Conservation (phyloP, 768 basidiomycete species). For the Cystobasidiopsis lactophilus region DNA sequence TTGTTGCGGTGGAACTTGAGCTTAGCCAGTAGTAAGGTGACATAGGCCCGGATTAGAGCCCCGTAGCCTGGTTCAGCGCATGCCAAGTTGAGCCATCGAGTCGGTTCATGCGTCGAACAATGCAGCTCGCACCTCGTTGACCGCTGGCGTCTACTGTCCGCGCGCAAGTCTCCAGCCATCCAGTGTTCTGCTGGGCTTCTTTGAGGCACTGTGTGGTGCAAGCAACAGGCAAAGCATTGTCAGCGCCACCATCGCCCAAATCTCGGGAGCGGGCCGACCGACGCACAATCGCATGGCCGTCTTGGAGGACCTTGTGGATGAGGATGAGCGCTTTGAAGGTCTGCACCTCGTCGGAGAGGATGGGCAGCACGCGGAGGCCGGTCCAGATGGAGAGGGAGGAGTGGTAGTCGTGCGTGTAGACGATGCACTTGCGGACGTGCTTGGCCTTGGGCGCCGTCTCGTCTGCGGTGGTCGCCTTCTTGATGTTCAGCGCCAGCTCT, state of each 20-base stretch:
- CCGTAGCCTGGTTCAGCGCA: conserved; percentile 46
- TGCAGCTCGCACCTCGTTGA: conserved; percentile 37
- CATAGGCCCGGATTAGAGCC: conserved; percentile 79
- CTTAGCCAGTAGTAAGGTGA: conserved; percentile 84
- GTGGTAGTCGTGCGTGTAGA: conserved; percentile 99
- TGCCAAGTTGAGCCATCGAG: background rate
- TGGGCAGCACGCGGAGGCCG: conserved; percentile 84
- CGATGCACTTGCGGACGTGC: conserved; percentile 94
- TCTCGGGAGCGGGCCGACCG: background rate
- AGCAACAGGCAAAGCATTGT: no score
- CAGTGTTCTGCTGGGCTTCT: conserved; percentile 87
- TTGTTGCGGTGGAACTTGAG: conserved; percentile 84
- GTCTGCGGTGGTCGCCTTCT: conserved; percentile 89
- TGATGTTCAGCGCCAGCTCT: conserved; percentile 82
- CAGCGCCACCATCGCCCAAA: background rate
- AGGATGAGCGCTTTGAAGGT: conserved; percentile 96
- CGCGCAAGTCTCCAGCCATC: conserved; percentile 94
- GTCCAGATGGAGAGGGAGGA: conserved; percentile 97
- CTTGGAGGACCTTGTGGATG: conserved; percentile 92
- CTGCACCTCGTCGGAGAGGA: conserved; percentile 87
- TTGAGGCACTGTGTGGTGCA: conserved; percentile 79
- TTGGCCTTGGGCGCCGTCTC: conserved; percentile 98
- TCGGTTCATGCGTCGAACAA: background rate
- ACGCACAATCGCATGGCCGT: conserved; percentile 79
- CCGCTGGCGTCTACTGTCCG: conserved; percentile 64